These are phyloP conservation scores for Orobanche coerulescens DNA, from an alignment of 257 asterid species.

Conservation along the genomic window DNA sequence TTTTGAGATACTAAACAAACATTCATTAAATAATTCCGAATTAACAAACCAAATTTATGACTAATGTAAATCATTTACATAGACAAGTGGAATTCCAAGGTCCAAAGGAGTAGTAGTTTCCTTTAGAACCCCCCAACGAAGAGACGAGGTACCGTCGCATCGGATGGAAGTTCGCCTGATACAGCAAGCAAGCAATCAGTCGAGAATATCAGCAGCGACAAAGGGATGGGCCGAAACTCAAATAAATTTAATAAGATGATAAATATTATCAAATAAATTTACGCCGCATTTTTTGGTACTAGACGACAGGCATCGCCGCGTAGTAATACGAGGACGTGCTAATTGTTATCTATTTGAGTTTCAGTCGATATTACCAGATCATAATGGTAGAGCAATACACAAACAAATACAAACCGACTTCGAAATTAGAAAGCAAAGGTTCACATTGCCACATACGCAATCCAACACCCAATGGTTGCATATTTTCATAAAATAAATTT, in stretches of 20 bases:
- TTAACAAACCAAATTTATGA: conserved; percentile 14
- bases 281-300: not conserved
- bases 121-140: conserved; percentile 13
- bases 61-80: conserved; percentile 23
- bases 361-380: no score
- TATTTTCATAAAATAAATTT: no score
- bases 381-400: no score
- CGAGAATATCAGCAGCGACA: not conserved
- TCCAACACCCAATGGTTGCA: no score
- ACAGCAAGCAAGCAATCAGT: conserved; percentile 8
- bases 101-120: not conserved
- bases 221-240: not conserved
- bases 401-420: no score
- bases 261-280: not conserved
- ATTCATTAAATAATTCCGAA: conserved; percentile 11
- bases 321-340: no score
- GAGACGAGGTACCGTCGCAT: not conserved
- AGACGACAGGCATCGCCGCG: not conserved
- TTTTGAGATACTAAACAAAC: conserved; percentile 5
- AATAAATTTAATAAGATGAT: not conserved
- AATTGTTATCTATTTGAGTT: no score
- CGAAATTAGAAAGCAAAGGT: no score
- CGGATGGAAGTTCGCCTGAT: conserved; percentile 15
- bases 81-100: conserved; percentile 10
- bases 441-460: no score